Base-by-base conservation (phyloP, 2,329 filamentous ascomycete genomes). In the Phyllosticta citriasiana region DNA sequence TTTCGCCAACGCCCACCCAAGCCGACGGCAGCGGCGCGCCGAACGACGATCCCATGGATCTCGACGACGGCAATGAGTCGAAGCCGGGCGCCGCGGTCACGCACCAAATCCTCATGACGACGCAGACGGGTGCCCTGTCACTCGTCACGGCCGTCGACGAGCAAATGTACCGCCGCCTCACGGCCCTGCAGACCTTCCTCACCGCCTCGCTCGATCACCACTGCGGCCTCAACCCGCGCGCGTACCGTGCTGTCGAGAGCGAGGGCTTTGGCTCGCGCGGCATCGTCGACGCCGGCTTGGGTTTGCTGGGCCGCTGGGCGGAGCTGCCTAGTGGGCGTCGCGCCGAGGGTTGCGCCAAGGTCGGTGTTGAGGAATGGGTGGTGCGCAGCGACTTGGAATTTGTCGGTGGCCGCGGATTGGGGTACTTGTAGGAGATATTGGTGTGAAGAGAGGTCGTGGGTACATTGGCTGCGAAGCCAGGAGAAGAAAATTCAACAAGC, bases 151-250 rank as follows among this genome's bases (percentile, higher is more conserved):
- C 93, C 0, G 79, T 97, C 1, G 79, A 86, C 0, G 93, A 97
- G 73, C 80, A 87, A 5, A 81, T 86, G 10, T 97, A 97, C 75
- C 87, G 94, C 1, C 87, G 92, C 0, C 82, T 99, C 3, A 86
- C 86, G 3, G 90, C 89, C 1, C 79, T 99, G 3, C 84, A 92
- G 55, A 88, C 87, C 3, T 91, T 95, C 70, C 80, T 99, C 1
- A 80, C 86, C 8, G 89, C 86, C 35, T 85, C 87, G 0, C 82
- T 97, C 7, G 86, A 89, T 53, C 86, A 91, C 64, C 78, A 88
- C 4, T 89, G 86, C 7, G 91, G 89, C 0, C 79, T 97, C 57
- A 97, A 97, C 73, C 88, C 91, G 2, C 85, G 88, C 60, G 89
- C 86, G 0, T 89, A 93, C 75, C 82, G 94, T 14, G 78, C 83